These are phyloP conservation scores for Capsella bursapastoris DNA, from an alignment of 345 rosid species.

Conservation along the genomic window DNA sequence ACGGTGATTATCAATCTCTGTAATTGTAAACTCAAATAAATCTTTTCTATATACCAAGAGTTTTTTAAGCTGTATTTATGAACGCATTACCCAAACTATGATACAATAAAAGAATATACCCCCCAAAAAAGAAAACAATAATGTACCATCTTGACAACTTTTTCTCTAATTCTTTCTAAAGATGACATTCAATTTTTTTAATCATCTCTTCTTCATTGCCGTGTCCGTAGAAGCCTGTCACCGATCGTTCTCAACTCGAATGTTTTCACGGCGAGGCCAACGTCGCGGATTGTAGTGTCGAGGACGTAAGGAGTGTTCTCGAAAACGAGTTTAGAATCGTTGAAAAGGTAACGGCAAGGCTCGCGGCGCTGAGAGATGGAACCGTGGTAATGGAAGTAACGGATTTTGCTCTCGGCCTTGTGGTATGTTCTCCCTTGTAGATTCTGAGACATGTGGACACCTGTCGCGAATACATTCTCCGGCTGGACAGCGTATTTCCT, in stretches of 20 bases:
- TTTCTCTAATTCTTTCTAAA: slow-evolving; percentile 10
- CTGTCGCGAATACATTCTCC: slow-evolving; percentile 67
- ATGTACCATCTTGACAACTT: not conserved
- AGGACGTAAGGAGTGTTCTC: slow-evolving; percentile 69
- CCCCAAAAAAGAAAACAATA: slow-evolving; percentile 16
- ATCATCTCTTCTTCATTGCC: slow-evolving; percentile 52
- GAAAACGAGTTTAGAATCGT: slow-evolving; percentile 48
- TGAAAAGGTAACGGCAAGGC: slow-evolving; percentile 67
- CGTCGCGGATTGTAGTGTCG: slow-evolving; percentile 69
- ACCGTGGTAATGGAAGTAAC: slow-evolving; percentile 90
- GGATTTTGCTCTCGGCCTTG: slow-evolving; percentile 61
- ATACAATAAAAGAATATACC: slow-evolving; percentile 41
- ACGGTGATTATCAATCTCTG: not conserved
- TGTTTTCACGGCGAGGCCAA: slow-evolving; percentile 58
- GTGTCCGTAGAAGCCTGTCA: slow-evolving; percentile 58
- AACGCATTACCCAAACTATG: slow-evolving; percentile 29
- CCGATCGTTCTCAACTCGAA: slow-evolving; percentile 81
- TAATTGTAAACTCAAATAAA: not conserved
- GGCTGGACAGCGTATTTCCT: slow-evolving; percentile 89
- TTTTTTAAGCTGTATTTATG: slow-evolving; percentile 17
- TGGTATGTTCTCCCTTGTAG: slow-evolving; percentile 66
- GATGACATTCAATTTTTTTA: not conserved
- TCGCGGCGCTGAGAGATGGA: slow-evolving; percentile 72
- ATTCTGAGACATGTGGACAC: slow-evolving; percentile 93
- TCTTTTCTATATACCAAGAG: not conserved